phyloP scores from a whole-genome alignment of 1,139 yeast genomes.

The Yamadazyma triangularis region DNA sequence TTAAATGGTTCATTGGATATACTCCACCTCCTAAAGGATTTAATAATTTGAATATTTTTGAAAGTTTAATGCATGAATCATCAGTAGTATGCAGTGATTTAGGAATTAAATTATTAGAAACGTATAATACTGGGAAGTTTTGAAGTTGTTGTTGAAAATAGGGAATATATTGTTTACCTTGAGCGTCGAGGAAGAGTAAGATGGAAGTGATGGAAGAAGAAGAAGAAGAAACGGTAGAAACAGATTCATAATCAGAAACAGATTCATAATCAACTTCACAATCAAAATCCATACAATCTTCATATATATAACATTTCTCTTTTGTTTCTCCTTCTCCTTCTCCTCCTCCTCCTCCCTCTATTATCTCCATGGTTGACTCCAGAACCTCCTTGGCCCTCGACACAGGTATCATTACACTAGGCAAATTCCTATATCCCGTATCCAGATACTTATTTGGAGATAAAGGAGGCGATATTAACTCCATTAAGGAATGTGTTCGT shows the following conservation, averaged over 20 bases:
- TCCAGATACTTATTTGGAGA: constrained; percentile 8
- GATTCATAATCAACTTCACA: no score
- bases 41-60: constrained; percentile 24
- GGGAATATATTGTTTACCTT: constrained; percentile 23
- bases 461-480: constrained; percentile 7
- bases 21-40: constrained; percentile 52
- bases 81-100: constrained; percentile 6
- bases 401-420: constrained; percentile 4
- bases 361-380: constrained; percentile 1
- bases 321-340: no score
- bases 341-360: no score
- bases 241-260: no score
- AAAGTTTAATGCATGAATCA: constrained; percentile 15
- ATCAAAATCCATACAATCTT: no score
- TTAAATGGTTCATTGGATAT: constrained; percentile 42
- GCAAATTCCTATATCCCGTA: constrained; percentile 1
- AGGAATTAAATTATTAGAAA: neutral
- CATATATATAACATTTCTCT: no score
- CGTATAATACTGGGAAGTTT: no score
- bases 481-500: no score
- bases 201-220: no score
- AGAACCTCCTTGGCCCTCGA: constrained; percentile 2
- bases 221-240: no score
- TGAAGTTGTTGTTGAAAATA: constrained; percentile 4
- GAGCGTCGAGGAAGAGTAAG: constrained; percentile 24